These are phyloP conservation scores for Ogataea sp. DNA, from an alignment of 805 yeast genomes.

Conservation along the genomic window DNA sequence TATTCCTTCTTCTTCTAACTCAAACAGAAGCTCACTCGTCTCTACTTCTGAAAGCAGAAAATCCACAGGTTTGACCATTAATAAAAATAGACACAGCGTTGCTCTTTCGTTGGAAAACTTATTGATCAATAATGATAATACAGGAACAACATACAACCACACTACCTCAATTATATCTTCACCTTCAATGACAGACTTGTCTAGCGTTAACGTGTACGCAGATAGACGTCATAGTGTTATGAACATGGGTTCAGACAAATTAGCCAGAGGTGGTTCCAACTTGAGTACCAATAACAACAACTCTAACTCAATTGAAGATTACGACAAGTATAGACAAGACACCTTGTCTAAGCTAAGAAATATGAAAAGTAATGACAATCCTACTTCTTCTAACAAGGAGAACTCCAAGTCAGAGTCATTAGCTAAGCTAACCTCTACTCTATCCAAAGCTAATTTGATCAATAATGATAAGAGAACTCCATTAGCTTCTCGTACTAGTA, in stretches of 20 bases:
- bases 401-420: neutral
- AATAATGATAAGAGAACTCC: too few species aligned
- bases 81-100: neutral
- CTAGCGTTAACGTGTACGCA: neutral
- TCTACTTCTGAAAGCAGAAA: neutral
- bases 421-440: neutral
- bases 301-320: neutral
- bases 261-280: too few species aligned
- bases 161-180: constrained; percentile 1
- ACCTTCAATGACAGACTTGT: neutral
- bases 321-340: constrained; percentile 5
- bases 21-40: neutral
- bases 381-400: neutral
- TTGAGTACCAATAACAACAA: too few species aligned
- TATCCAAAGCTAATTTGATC: neutral
- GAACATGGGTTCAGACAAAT: neutral
- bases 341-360: constrained; percentile 5
- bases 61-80: neutral
- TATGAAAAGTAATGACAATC: constrained; percentile 2
- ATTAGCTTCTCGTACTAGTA: neutral
- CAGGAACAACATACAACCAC: neutral
- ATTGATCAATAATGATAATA: constrained; percentile 3
- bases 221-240: constrained; percentile 1
- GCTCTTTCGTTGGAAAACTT: constrained; percentile 11
- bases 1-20: neutral